These are phyloP conservation scores for Phellopilus nigrolimitatus DNA, from an alignment of 1,284 basidiomycete species.

Conservation along the genomic window DNA sequence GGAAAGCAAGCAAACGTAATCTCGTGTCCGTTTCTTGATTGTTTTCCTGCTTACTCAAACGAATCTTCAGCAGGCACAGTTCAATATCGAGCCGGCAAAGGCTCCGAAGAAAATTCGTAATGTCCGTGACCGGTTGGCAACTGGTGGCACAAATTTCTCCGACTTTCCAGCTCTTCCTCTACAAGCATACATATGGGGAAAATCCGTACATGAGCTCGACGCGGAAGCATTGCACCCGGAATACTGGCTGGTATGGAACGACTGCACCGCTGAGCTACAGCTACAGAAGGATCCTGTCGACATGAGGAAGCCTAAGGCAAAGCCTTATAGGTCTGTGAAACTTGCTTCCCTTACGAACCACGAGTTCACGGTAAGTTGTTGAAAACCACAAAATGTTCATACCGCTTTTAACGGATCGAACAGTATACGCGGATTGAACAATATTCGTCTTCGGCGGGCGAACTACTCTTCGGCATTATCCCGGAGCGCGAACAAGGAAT, in stretches of 20 bases:
- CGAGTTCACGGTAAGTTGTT: conserved; percentile 1
- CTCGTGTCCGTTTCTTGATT: not conserved
- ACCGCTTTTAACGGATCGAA: too few relatives aligned
- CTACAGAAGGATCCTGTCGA: conserved; percentile 5
- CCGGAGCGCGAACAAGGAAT: too few relatives aligned
- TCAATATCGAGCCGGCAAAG: not conserved
- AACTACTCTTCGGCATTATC: too few relatives aligned
- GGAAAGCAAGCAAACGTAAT: not conserved
- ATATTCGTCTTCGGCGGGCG: too few relatives aligned
- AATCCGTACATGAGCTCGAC: not conserved
- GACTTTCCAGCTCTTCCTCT: conserved; percentile 5
- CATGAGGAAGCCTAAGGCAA: not conserved
- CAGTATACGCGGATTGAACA: too few relatives aligned
- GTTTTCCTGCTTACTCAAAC: not conserved
- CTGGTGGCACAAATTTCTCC: conserved; percentile 4
- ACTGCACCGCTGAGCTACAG: conserved; percentile 3
- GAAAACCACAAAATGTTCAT: too few relatives aligned
- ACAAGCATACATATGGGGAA: conserved; percentile 12
- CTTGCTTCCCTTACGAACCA: not conserved
- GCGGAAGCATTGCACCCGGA: not conserved
- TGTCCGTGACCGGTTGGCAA: conserved; percentile 4
- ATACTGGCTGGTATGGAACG: conserved; percentile 16
- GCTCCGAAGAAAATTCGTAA: not conserved
- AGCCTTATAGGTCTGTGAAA: not conserved
- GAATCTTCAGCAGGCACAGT: not conserved